phyloP scores from a whole-genome alignment of 139 green algal genomes.

The Chlorella sorokiniana region DNA sequence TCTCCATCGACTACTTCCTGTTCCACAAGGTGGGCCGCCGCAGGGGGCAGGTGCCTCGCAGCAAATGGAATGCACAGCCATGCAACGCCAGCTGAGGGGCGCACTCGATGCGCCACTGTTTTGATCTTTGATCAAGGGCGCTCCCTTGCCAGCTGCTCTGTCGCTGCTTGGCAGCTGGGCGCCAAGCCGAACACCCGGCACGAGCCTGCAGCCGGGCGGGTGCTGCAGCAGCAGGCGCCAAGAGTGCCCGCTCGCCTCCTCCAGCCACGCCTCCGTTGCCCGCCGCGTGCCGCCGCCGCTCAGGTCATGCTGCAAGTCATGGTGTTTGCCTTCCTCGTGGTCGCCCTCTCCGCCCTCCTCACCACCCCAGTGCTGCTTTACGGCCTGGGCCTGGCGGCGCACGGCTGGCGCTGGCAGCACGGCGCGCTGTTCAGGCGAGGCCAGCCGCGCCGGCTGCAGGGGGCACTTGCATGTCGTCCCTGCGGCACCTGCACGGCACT shows the following conservation, averaged over 20 bases:
- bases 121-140: no score
- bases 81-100: no score
- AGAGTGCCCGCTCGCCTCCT: no score
- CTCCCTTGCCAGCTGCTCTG: no score
- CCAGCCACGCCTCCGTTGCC: background rate
- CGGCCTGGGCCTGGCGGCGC: constrained; percentile 52
- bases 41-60: constrained; percentile 1
- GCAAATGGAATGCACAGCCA: no score
- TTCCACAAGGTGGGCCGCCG: constrained; percentile 75
- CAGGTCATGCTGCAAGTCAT: constrained; percentile 63
- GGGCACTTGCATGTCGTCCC: background rate
- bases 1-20: constrained; percentile 82
- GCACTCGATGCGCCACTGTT: no score
- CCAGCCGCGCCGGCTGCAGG: background rate
- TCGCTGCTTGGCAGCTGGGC: no score
- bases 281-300: background rate
- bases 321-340: constrained; percentile 72
- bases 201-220: no score
- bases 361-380: constrained; percentile 81
- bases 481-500: background rate
- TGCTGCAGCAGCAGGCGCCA: no score
- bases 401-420: constrained; percentile 68
- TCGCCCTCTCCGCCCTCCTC: constrained; percentile 51
- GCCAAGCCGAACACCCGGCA: no score
- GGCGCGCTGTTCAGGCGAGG: constrained; percentile 62